Evolutionary conservation across 768 basidiomycete species (phyloP), one percentile per base, ranked within the genome.

Genomic region (Daedaleopsis nitida): DNA sequence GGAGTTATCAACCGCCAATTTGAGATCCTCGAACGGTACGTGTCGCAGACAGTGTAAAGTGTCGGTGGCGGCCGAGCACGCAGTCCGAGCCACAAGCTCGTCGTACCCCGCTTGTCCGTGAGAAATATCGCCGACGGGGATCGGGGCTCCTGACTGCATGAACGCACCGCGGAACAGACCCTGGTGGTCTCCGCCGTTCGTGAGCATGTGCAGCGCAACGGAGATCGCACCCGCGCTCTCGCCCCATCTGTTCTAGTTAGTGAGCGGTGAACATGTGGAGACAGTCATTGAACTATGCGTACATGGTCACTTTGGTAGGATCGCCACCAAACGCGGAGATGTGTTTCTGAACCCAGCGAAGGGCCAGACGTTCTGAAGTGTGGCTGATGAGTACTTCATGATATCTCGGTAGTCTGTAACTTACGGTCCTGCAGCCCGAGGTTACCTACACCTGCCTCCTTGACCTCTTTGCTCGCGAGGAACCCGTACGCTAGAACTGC

Each of bases 311-410:
- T 60, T 77, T 77, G 19, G 48, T 60, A 0, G 75, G 79, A 64
- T 83, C 80, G 1, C 80, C 80, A 16, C 80, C 80, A 57, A 81
- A 81, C 2, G 65, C 57, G 12, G 65, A 66, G 19, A 79, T 79
- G 50, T 83, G 76, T 16, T 71, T 68, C 44, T 76, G 69, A 0
- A 81, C 66, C 80, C 80, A 82, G 56, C 76, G 68, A n/a, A 83
- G 69, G 0, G 80, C 80, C 35, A 74, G 70, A 1, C 77, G 71
- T 34, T 81, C 70, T 71, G 43, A 13, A 1, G 13, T 6, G 27
- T 7, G 27, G 4, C 27, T 32, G 27, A 7, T 32, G 27, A 32
- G 27, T 32, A 32, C 27, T 32, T 32, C 27, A 32, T 32, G n/a
- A 32, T 32, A 32, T 32, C 27, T 32, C 27, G 27, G 27, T 32